Conservation (phyloP, 306 rosid genomes). For the Betula pendula region DNA sequence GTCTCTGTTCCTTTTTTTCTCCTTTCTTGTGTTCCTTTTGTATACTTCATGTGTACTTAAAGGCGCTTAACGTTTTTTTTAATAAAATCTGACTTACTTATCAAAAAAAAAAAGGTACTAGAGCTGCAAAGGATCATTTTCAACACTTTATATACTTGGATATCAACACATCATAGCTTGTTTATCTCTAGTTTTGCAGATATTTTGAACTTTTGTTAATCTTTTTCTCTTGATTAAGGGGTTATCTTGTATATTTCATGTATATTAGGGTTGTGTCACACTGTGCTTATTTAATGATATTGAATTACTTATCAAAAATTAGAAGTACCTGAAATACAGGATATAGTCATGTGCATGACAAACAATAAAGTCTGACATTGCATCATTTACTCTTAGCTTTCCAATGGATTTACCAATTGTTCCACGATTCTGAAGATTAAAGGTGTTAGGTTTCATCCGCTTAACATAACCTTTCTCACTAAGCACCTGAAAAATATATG, state of each 20-base stretch:
- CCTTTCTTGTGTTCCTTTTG: too few relatives aligned
- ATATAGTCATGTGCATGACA: constrained; percentile 94
- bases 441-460: constrained; percentile 90
- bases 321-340: constrained; percentile 80
- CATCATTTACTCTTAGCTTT: constrained; percentile 87
- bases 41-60: too few relatives aligned
- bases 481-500: constrained; percentile 57
- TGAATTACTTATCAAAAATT: background rate
- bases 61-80: too few relatives aligned
- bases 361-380: constrained; percentile 94
- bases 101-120: too few relatives aligned
- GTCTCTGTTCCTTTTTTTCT: too few relatives aligned
- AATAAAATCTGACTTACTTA: too few relatives aligned
- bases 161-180: too few relatives aligned
- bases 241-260: background rate
- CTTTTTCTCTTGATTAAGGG: background rate
- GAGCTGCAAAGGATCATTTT: too few relatives aligned
- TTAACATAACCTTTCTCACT: constrained; percentile 97
- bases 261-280: background rate
- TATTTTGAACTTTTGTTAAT: too few relatives aligned
- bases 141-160: too few relatives aligned
- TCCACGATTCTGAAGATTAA: constrained; percentile 91
- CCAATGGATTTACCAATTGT: constrained; percentile 99
- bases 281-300: too few relatives aligned
- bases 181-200: too few relatives aligned